These are phyloP conservation scores for Albizia julibrissin DNA, from an alignment of 306 rosid genomes.

Conservation along the genomic window DNA sequence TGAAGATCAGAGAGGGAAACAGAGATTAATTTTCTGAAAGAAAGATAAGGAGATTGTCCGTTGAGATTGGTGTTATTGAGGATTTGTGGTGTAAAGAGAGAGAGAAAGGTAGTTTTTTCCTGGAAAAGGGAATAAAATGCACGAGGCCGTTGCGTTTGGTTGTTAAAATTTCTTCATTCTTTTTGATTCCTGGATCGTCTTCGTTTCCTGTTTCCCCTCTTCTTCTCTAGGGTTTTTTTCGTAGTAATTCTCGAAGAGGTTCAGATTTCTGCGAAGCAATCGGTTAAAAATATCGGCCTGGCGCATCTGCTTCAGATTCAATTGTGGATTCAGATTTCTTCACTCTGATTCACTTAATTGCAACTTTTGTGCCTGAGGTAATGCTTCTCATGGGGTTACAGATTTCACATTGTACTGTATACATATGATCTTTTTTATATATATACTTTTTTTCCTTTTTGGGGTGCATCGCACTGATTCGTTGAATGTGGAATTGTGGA, in stretches of 20 bases:
- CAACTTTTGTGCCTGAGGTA: slow-evolving; percentile 31
- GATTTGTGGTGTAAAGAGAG: background rate
- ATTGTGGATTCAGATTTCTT: slow-evolving; percentile 36
- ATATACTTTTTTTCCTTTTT: background rate
- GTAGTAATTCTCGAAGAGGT: slow-evolving; percentile 19
- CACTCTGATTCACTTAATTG: slow-evolving; percentile 24
- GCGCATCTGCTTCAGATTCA: slow-evolving; percentile 21
- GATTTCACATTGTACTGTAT: slow-evolving; percentile 33
- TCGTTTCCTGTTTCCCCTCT: slow-evolving; percentile 1
- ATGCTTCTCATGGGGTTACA: slow-evolving; percentile 13
- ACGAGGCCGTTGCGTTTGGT: slow-evolving; percentile 27
- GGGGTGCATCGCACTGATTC: slow-evolving; percentile 10
- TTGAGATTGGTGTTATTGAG: slow-evolving; percentile 24
- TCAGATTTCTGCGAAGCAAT: slow-evolving; percentile 28
- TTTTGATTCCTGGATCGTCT: slow-evolving; percentile 8
- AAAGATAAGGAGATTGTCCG: slow-evolving; percentile 4
- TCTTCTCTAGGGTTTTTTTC: background rate
- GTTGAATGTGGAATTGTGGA: slow-evolving; percentile 21
- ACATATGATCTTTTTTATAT: background rate
- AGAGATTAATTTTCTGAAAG: slow-evolving; percentile 22
- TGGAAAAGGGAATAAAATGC: slow-evolving; percentile 33
- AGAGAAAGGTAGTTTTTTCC: background rate
- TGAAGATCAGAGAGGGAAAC: background rate
- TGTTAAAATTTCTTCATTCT: slow-evolving; percentile 38
- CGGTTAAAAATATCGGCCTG: slow-evolving; percentile 9